Evolutionary conservation across 1,139 yeast genomes (phyloP).

Genomic region (Debaryomyces singareniensis): DNA sequence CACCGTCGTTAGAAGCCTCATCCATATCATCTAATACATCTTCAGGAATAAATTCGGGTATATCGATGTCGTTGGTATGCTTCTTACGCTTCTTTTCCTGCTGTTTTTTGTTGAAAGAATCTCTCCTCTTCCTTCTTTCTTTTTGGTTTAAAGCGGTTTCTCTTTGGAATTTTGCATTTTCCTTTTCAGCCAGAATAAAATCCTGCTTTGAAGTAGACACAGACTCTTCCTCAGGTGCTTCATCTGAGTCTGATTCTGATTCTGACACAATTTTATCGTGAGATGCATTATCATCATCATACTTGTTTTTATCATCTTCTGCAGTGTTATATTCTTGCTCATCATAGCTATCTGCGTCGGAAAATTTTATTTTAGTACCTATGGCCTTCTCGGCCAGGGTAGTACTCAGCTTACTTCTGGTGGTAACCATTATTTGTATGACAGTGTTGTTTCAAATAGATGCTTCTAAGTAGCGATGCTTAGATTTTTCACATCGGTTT

Average conservation of each 20-base stretch:
- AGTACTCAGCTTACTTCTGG: conserved; percentile 16
- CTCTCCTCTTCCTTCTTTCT: conserved; percentile 46
- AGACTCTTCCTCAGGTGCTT: conserved; percentile 47
- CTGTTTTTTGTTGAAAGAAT: conserved; percentile 44
- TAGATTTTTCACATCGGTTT: too few relatives aligned
- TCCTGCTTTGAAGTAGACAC: conserved; percentile 23
- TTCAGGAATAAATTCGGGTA: conserved; percentile 48
- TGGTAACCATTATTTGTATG: conserved; percentile 15
- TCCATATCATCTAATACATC: conserved; percentile 33
- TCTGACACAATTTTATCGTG: too few relatives aligned
- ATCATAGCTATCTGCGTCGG: conserved; percentile 16
- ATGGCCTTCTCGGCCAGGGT: conserved; percentile 3
- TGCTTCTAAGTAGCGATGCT: too few relatives aligned
- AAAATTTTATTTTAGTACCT: conserved; percentile 18
- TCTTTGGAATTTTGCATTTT: conserved; percentile 25
- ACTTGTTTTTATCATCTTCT: conserved; percentile 10
- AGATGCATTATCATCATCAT: conserved; percentile 8
- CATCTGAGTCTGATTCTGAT: conserved; percentile 26
- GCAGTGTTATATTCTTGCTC: conserved; percentile 14
- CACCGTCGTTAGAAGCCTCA: conserved; percentile 8
- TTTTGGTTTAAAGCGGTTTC: conserved; percentile 30
- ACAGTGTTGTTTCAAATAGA: background rate
- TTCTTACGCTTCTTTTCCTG: conserved; percentile 29
- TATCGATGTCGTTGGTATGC: conserved; percentile 15
- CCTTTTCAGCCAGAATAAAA: conserved; percentile 28